Base-by-base conservation (phyloP, 768 basidiomycete species). In the Boletus subcaerulescens region DNA sequence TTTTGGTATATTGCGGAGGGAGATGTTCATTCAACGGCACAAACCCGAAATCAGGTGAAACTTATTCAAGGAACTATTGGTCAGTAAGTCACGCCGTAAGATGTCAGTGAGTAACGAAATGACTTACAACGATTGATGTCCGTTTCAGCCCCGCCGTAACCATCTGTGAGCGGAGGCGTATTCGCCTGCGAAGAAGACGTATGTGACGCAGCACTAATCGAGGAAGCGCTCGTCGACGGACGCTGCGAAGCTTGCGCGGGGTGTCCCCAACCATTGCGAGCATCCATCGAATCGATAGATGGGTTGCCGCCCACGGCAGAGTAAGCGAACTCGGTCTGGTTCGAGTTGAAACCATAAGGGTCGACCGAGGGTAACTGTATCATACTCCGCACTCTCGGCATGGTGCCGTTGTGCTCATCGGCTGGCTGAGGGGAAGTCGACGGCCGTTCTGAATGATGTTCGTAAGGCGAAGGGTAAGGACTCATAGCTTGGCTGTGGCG, bases 401-500 rank as follows among this genome's bases (percentile, higher is more conserved):
- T 79, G 22, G 71, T 75, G 14, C 65, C 69, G 39, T 66, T 65
- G 58, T 75, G 73, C 26, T 77, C 77, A 20, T 77, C 86, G 52
- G 79, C 73, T 26, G 86, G 86, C 61, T 87, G 85, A 18, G 87
- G 87, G 11, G 85, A 86, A 24, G 86, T 83, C 51, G 86, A 87
- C 1, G 84, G 85, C 39, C 87, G 81, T 58, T 85, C 83, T 48
- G 82, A 81, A 43, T 80, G 75, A 51, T 85, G 81, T 55, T 84
- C 85, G 70, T 92, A 93, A 43, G 90, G 89, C 57, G 84, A 86
- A 17, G 91, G 91, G 71, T 93, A 93, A 13, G 91, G 91, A 63
- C 85, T 88, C 78, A 93, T 85, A 1, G 90, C 91, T 69, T 93
- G 91, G 67, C 87, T 89, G 70, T 92, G 91, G 53, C 91, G 81